Evolutionary conservation across 2,329 filamentous ascomycete genomes (phyloP).

Genomic region (Teratosphaeria gauchensis): DNA sequence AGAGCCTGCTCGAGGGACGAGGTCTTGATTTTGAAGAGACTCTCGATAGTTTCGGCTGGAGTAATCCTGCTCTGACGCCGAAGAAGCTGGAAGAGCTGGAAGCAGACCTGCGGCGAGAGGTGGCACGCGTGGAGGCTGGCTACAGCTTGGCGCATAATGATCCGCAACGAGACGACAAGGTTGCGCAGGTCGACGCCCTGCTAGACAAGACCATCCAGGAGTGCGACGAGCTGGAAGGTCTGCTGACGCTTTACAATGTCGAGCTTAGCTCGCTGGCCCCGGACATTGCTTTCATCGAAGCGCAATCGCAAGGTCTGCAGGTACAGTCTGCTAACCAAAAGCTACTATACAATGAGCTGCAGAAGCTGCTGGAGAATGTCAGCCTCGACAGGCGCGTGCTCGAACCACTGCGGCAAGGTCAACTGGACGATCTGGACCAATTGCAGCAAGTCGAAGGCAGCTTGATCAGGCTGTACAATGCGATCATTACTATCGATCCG

Average conservation of each 20-base stretch:
- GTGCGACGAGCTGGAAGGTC: constrained; percentile 90
- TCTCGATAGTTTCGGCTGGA: constrained; percentile 82
- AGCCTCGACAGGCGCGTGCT: constrained; percentile 73
- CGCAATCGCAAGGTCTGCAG: constrained; percentile 90
- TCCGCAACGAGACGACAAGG: constrained; percentile 73
- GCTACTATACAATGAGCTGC: constrained; percentile 77
- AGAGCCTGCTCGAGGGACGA: constrained; percentile 62
- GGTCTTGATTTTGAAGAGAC: constrained; percentile 73
- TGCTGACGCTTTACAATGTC: constrained; percentile 88
- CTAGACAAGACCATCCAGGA: constrained; percentile 87
- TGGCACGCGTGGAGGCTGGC: constrained; percentile 83
- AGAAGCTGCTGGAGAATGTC: constrained; percentile 80
- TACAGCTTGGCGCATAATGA: constrained; percentile 78
- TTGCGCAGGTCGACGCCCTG: constrained; percentile 74
- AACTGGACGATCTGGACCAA: constrained; percentile 60
- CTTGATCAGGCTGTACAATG: constrained; percentile 76
- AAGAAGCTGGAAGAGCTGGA: constrained; percentile 73
- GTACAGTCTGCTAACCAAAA: constrained; percentile 97
- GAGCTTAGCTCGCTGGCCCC: constrained; percentile 89
- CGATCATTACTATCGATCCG: constrained; percentile 88
- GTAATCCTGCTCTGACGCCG: constrained; percentile 63
- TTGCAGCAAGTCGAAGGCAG: constrained; percentile 69
- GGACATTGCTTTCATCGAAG: constrained; percentile 94
- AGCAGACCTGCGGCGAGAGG: constrained; percentile 72
- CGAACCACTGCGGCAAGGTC: constrained; percentile 60